phyloP scores from a whole-genome alignment of 192 early-diverging fungal genomes.

The Oehlia diaphana region DNA sequence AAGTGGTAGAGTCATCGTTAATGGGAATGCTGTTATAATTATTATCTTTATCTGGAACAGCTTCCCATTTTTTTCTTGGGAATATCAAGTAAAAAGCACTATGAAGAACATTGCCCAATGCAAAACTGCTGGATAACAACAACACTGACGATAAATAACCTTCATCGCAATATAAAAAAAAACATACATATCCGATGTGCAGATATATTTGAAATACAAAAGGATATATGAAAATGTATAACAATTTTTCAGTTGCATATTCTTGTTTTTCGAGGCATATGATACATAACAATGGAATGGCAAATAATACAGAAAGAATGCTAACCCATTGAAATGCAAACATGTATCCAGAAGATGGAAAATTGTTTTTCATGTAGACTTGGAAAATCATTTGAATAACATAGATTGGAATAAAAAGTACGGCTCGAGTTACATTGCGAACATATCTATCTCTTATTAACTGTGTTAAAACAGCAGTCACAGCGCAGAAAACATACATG shows the following conservation, averaged over 20 bases:
- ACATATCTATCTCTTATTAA: background rate
- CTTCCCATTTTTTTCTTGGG: no score
- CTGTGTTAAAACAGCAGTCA: background rate
- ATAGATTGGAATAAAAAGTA: background rate
- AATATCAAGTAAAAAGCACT: slow-evolving; percentile 10
- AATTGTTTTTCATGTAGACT: background rate
- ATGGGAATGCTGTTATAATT: background rate
- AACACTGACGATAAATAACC: background rate
- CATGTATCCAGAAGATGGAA: slow-evolving; percentile 9
- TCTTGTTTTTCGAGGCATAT: no score
- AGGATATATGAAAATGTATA: background rate
- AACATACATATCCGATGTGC: slow-evolving; percentile 10
- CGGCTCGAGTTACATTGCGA: background rate
- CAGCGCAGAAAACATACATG: background rate
- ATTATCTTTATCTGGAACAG: background rate
- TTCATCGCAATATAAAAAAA: slow-evolving; percentile 18
- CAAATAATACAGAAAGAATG: background rate
- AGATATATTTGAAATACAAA: slow-evolving; percentile 7
- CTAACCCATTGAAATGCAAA: background rate
- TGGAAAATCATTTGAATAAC: slow-evolving; percentile 8
- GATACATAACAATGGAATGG: background rate
- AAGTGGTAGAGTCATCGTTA: no score
- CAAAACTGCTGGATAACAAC: background rate
- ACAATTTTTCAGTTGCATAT: background rate
- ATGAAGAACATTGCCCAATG: background rate